A percentile compares a stretch with the other conserved stretches of the same genome.
These are phyloP conservation scores for Sporobolus alterniflorus DNA, from an alignment of 202 grass and related monocot species.

Conservation along the genomic window DNA sequence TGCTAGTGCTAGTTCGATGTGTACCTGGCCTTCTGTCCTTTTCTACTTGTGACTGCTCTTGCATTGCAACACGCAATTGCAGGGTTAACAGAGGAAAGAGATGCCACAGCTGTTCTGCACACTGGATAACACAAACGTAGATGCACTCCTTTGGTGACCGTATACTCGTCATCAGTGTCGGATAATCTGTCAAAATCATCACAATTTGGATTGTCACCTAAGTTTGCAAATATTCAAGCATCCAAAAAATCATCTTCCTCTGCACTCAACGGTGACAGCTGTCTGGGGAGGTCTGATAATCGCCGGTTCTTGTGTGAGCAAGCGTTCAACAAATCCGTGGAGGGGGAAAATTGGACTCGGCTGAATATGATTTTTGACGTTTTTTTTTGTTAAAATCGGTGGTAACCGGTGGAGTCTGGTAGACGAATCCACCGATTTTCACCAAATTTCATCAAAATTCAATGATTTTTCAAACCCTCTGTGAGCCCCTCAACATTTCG, in stretches of 20 bases:
- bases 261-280: background rate
- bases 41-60: background rate
- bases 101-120: background rate
- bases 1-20: conserved; percentile 1
- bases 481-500: background rate
- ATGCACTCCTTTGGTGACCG: no score
- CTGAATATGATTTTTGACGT: no score
- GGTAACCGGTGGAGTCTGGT: no score
- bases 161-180: background rate
- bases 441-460: no score
- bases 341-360: no score
- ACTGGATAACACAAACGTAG: conserved; percentile 10
- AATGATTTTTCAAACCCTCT: no score
- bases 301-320: conserved; percentile 4
- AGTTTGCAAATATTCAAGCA: conserved; percentile 24
- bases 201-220: conserved; percentile 8
- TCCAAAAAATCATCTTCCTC: background rate
- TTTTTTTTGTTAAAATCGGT: no score
- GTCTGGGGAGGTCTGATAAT: background rate
- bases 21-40: background rate
- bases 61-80: conserved; percentile 2
- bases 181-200: conserved; percentile 40
- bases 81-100: conserved; percentile 2
- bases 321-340: no score
- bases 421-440: no score